Evolutionary conservation across 495 filamentous ascomycete genomes (phyloP).

Genomic region (Xylaria scruposa): DNA sequence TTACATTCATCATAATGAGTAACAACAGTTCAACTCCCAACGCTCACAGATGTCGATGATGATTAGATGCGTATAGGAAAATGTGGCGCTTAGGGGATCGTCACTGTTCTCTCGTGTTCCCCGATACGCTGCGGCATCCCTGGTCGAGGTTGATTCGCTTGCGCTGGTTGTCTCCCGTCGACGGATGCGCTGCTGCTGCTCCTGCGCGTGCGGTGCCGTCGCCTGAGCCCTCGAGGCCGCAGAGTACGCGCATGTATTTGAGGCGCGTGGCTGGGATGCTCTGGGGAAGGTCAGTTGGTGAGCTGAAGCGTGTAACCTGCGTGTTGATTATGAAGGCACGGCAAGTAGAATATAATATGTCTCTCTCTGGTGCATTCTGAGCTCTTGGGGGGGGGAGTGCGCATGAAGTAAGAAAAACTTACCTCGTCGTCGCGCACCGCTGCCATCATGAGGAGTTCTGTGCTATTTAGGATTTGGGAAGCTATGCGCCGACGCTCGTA

Average conservation of each 20-base stretch:
- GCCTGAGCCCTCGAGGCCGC: slow-evolving; percentile 43
- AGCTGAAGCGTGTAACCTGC: too few species aligned
- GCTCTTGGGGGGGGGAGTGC: neutral
- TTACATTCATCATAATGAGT: neutral
- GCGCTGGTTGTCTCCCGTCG: neutral
- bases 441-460: slow-evolving; percentile 62
- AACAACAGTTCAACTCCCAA: neutral
- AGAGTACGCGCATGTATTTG: slow-evolving; percentile 58
- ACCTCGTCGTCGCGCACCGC: slow-evolving; percentile 55
- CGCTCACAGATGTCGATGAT: neutral
- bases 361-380: too few species aligned
- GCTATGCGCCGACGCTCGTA: slow-evolving; percentile 50
- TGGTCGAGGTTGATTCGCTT: slow-evolving; percentile 8
- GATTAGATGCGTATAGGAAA: neutral
- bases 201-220: neutral
- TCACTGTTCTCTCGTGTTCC: neutral
- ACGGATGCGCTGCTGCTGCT: neutral
- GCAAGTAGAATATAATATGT: too few species aligned
- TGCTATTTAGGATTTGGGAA: slow-evolving; percentile 53
- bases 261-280: slow-evolving; percentile 55
- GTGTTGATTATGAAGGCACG: too few species aligned
- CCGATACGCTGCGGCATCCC: neutral
- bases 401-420: slow-evolving; percentile 27
- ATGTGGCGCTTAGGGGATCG: neutral
- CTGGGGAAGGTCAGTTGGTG: slow-evolving; percentile 31